phyloP scores from a whole-genome alignment of 1,139 yeast genomes.

The Pichia sp. region DNA sequence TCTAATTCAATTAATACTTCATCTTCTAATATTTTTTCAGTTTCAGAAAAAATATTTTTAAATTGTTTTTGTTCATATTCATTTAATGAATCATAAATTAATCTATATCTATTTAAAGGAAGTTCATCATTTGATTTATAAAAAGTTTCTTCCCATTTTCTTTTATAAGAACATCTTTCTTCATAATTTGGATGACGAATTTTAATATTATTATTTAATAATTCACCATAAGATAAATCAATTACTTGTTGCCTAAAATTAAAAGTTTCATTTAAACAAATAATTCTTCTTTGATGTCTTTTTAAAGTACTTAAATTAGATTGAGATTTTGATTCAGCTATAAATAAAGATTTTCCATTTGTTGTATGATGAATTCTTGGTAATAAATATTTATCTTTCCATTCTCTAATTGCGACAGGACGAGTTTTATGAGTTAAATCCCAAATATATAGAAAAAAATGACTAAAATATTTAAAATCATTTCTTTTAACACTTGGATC shows the following conservation, averaged over 20 bases:
- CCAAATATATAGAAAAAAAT: slow-evolving; percentile 71
- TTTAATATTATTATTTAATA: background rate
- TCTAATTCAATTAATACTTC: no score
- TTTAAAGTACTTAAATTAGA: slow-evolving; percentile 26
- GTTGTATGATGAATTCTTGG: slow-evolving; percentile 35
- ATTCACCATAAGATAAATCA: slow-evolving; percentile 1
- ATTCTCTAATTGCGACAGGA: slow-evolving; percentile 80
- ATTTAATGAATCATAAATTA: slow-evolving; percentile 1
- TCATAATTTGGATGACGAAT: slow-evolving; percentile 15
- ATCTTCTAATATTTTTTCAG: no score
- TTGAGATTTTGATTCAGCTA: slow-evolving; percentile 26
- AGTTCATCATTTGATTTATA: slow-evolving; percentile 2
- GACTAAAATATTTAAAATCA: slow-evolving; percentile 75
- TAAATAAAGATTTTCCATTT: slow-evolving; percentile 37
- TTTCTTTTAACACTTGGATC: slow-evolving; percentile 83
- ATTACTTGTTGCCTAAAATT: slow-evolving; percentile 30
- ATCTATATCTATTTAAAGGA: no score
- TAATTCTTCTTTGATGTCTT: slow-evolving; percentile 31
- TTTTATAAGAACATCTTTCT: slow-evolving; percentile 21
- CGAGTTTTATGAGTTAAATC: slow-evolving; percentile 75
- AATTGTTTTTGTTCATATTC: slow-evolving; percentile 6
- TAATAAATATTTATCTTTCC: slow-evolving; percentile 50
- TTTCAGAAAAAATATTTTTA: slow-evolving; percentile 1
- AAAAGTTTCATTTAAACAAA: slow-evolving; percentile 30
- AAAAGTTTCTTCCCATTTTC: slow-evolving; percentile 20